Evolutionary conservation across 129 eudicot genomes (phyloP), one percentile per base, ranked within the genome.

Genomic region (Escallonia rubra): DNA sequence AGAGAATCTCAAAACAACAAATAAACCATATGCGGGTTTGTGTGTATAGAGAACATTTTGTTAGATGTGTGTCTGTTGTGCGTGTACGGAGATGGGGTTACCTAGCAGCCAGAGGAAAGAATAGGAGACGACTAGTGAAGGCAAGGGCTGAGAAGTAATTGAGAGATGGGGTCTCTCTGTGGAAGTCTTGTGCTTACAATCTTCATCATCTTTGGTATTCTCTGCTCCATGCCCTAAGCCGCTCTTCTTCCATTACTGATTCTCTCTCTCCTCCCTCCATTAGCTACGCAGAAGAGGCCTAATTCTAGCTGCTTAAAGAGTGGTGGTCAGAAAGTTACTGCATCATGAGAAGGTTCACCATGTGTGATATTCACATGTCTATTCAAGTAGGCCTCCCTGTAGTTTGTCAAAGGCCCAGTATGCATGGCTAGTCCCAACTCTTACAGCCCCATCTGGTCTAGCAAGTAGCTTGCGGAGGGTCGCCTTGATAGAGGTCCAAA

Each of bases 101-200:
- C 51, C 52, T 80, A 93, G 96, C 87, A 78, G 88, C 98, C 98
- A 93, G 50, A 93, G 79, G 7, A 91, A 89, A 41, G 92, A 74
- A 62, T 84, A 77, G 23, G 98, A 86, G 7, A 66, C 14, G 91
- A 72, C 80, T 81, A 86, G 65, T 80, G 55, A 67, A 93, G 67
- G 57, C 74, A 86, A 54, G 96, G 86, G 58, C 84, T 81, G 66
- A 86, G 88, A 11, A 82, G 81, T 65, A 86, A 65, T 15, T 84
- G 91, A 75, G 95, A 78, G 15, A 89, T 77, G 55, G 86, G 84
- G 82, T 84, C 96, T 66, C 80, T 77, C 50, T 93, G 98, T 16
- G 89, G 77, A 5, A 88, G 83, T 57, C 80, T 76, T n/a, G 83
- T 74, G 72, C 90, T 79, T 38, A 89, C 82, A 4, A 89, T 74